These are phyloP conservation scores for Ramaria sp. DNA, from an alignment of 768 basidiomycete species.

Conservation along the genomic window DNA sequence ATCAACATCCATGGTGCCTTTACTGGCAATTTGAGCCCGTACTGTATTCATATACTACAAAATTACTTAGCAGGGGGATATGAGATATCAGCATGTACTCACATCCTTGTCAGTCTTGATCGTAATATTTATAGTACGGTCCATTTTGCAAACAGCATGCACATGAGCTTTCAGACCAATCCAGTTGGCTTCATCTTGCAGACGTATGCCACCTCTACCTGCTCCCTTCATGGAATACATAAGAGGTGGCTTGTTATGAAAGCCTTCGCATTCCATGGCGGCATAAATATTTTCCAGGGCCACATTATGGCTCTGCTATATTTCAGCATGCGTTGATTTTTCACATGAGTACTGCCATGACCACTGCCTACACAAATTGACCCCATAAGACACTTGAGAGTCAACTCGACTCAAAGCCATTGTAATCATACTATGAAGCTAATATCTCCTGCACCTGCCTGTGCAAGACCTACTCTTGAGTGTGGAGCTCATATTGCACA, in stretches of 20 bases:
- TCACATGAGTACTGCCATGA: too few species aligned
- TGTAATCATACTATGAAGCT: too few species aligned
- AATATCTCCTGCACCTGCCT: slow-evolving; percentile 37
- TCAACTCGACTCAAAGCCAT: too few species aligned
- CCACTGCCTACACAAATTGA: too few species aligned
- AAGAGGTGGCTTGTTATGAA: neutral
- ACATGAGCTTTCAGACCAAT: neutral
- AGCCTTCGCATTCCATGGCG: neutral
- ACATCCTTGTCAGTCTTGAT: neutral
- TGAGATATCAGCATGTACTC: neutral
- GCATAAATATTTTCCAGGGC: neutral
- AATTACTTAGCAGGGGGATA: neutral
- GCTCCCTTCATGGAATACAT: neutral
- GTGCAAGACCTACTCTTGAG: slow-evolving; percentile 46
- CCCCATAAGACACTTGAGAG: too few species aligned
- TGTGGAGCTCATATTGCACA: slow-evolving; percentile 29
- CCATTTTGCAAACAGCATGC: neutral
- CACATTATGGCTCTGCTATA: neutral
- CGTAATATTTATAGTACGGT: neutral
- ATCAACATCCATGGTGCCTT: neutral
- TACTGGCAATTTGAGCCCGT: neutral
- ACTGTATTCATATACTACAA: neutral
- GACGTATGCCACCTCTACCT: neutral
- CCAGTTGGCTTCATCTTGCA: neutral
- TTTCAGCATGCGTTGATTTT: too few species aligned